These are phyloP conservation scores for Mangifera indica DNA, from an alignment of 345 rosid genomes.

Conservation along the genomic window DNA sequence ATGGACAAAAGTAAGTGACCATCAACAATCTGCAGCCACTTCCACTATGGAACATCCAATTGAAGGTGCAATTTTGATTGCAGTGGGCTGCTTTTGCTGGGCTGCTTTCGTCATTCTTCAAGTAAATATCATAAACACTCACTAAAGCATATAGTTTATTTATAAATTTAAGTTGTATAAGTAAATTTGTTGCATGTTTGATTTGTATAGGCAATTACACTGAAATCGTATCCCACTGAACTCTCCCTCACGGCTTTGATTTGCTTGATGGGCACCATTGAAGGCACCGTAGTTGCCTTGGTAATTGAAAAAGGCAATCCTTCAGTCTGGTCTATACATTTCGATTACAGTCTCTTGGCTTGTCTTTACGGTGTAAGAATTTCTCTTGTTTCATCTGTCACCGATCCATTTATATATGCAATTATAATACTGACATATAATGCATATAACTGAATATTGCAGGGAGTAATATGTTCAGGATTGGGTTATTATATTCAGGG, in stretches of 20 bases:
- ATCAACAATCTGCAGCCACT: conserved; percentile 21
- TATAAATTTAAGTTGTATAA: background rate
- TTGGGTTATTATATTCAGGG: conserved; percentile 52
- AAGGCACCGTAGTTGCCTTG: conserved; percentile 55
- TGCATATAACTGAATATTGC: conserved; percentile 6
- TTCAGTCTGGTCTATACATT: conserved; percentile 55
- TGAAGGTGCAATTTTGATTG: conserved; percentile 55
- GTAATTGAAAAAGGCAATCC: conserved; percentile 46
- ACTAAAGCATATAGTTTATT: too few species aligned
- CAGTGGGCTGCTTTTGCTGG: conserved; percentile 55
- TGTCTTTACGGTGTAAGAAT: conserved; percentile 67
- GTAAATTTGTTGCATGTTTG: background rate
- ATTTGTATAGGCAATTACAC: conserved; percentile 52
- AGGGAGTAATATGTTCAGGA: conserved; percentile 64
- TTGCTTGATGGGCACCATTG: conserved; percentile 66
- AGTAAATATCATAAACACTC: conserved; percentile 25
- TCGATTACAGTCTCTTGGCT: conserved; percentile 55
- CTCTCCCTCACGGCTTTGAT: conserved; percentile 76
- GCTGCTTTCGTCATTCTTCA: conserved; percentile 63
- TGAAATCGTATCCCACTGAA: conserved; percentile 73
- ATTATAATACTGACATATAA: background rate
- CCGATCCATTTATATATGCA: background rate
- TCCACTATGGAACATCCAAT: conserved; percentile 43
- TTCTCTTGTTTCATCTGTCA: background rate
- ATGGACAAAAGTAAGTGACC: conserved; percentile 48